Conservation (phyloP, 2,329 filamentous ascomycete species). For the Fusarium sp. region DNA sequence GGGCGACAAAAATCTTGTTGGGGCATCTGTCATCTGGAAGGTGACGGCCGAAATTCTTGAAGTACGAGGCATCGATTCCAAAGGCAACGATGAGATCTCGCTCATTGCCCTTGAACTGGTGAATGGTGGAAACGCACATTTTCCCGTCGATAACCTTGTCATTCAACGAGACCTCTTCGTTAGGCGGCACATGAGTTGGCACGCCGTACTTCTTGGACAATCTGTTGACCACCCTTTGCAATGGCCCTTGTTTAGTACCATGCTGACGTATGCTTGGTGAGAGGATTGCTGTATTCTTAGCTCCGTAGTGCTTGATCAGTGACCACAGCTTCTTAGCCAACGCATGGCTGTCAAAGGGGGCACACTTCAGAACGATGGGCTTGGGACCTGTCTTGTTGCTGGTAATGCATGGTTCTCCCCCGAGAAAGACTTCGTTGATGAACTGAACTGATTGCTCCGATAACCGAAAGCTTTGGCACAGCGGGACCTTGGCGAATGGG, state of each 20-base stretch:
- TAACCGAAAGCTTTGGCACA: constrained; percentile 45
- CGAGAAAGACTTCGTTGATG: constrained; percentile 44
- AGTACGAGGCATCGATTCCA: constrained; percentile 43
- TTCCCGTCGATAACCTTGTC: constrained; percentile 44
- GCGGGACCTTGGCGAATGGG: constrained; percentile 24
- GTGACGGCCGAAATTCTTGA: constrained; percentile 38
- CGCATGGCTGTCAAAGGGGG: constrained; percentile 1
- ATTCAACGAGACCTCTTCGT: constrained; percentile 41
- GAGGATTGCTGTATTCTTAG: constrained; percentile 26
- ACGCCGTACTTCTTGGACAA: constrained; percentile 21
- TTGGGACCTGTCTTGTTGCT: constrained; percentile 45
- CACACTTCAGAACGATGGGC: constrained; percentile 42
- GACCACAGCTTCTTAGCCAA: constrained; percentile 32
- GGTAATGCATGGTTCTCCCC: constrained; percentile 42
- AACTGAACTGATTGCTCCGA: constrained; percentile 40
- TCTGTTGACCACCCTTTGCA: constrained; percentile 5
- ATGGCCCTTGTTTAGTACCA: background rate
- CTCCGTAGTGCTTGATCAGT: constrained; percentile 38
- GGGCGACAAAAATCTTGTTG: constrained; percentile 46
- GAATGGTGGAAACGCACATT: constrained; percentile 46
- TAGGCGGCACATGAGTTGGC: constrained; percentile 37
- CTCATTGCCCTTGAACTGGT: constrained; percentile 50
- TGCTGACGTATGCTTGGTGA: constrained; percentile 1
- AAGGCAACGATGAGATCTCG: constrained; percentile 46
- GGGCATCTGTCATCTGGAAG: constrained; percentile 45